Evolutionary conservation across 2,329 filamentous ascomycete species (phyloP).

Genomic region (Xylaria sp.): DNA sequence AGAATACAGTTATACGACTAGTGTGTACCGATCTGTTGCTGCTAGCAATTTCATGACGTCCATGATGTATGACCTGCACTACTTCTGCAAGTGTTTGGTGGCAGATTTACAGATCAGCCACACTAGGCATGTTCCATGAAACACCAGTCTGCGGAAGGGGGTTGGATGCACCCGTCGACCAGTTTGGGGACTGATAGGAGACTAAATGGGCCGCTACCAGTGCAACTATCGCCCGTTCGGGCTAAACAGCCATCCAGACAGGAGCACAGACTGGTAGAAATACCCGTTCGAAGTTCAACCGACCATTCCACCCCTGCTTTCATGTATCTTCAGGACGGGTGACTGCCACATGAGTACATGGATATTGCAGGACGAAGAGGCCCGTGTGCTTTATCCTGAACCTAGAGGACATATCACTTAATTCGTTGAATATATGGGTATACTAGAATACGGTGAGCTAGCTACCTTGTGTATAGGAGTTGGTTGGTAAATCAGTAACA

Average conservation of each 20-base stretch:
- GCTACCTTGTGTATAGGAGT: background rate
- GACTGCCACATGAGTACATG: slow-evolving; percentile 18
- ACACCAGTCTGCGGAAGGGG: slow-evolving; percentile 17
- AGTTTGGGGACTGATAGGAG: slow-evolving; percentile 14
- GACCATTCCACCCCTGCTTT: slow-evolving; percentile 16
- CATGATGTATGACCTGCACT: background rate
- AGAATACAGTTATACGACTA: background rate
- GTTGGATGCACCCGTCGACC: slow-evolving; percentile 10
- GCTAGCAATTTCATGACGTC: background rate
- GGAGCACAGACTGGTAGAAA: slow-evolving; percentile 20
- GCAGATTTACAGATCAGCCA: slow-evolving; percentile 28
- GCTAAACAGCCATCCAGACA: slow-evolving; percentile 12
- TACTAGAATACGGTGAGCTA: background rate
- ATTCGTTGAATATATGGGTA: background rate
- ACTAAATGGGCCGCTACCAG: slow-evolving; percentile 19
- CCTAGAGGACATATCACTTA: slow-evolving; percentile 7
- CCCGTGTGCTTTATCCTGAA: slow-evolving; percentile 22
- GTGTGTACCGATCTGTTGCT: background rate
- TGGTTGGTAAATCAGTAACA: background rate
- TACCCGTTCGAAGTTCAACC: slow-evolving; percentile 15
- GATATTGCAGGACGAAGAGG: slow-evolving; percentile 17
- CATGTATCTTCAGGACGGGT: slow-evolving; percentile 16
- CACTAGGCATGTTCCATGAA: slow-evolving; percentile 13
- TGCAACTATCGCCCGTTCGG: slow-evolving; percentile 25
- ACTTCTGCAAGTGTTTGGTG: slow-evolving; percentile 35